Evolutionary conservation across 1,284 basidiomycete species (phyloP).

Genomic region (Hemileia vastatrix): DNA sequence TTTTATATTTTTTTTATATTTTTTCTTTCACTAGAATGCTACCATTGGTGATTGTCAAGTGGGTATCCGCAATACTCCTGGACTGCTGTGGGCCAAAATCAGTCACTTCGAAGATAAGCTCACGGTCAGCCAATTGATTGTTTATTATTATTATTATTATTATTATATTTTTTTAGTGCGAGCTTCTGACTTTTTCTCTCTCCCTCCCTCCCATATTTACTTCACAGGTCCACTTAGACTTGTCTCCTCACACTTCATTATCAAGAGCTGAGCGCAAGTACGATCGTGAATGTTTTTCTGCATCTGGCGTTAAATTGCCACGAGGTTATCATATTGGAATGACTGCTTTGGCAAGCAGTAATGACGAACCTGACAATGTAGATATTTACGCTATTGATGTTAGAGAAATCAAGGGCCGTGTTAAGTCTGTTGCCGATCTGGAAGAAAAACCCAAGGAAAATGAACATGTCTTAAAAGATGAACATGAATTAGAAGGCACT

Average conservation of each 20-base stretch:
- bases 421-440: constrained; percentile 9
- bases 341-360: constrained; percentile 34
- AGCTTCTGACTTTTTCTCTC: neutral
- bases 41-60: constrained; percentile 39
- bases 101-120: constrained; percentile 33
- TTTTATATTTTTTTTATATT: neutral
- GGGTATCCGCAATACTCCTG: constrained; percentile 36
- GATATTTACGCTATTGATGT: constrained; percentile 32
- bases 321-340: constrained; percentile 32
- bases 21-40: constrained; percentile 4
- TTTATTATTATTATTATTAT: neutral
- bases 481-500: constrained; percentile 17
- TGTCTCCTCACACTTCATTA: constrained; percentile 38
- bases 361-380: constrained; percentile 33
- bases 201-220: neutral
- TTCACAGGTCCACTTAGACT: constrained; percentile 35
- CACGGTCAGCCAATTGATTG: constrained; percentile 23
- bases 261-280: constrained; percentile 34
- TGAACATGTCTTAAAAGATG: constrained; percentile 13
- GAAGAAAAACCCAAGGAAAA: constrained; percentile 10
- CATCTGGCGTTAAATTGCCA: constrained; percentile 31
- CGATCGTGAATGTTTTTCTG: constrained; percentile 37
- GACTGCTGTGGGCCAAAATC: constrained; percentile 38
- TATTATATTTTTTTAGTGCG: neutral
- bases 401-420: constrained; percentile 20